Evolutionary conservation across 2,329 filamentous ascomycete genomes (phyloP).

Genomic region (Neodidymelliopsis sp.): DNA sequence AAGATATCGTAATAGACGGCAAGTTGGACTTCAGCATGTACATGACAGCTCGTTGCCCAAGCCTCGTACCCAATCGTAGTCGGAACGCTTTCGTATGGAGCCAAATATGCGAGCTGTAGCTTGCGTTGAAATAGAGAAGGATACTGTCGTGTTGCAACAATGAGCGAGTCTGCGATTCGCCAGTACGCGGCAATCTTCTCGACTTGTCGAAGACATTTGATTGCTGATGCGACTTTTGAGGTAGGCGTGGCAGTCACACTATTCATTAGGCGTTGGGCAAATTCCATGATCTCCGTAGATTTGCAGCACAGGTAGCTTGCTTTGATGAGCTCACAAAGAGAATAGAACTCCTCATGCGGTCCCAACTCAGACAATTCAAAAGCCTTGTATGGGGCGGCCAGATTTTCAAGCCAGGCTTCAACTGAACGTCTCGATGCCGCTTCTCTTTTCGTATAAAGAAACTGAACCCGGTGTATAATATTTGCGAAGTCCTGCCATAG

Average conservation of each 20-base stretch:
- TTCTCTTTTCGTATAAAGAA: slow-evolving; percentile 12
- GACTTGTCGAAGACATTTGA: slow-evolving; percentile 15
- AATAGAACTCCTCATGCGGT: not conserved
- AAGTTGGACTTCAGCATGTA: slow-evolving; percentile 16
- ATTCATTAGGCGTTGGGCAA: slow-evolving; percentile 7
- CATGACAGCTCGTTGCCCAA: slow-evolving; percentile 16
- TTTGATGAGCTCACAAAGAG: slow-evolving; percentile 3
- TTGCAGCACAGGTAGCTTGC: slow-evolving; percentile 8
- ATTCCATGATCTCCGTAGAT: not conserved
- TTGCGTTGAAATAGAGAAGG: not conserved
- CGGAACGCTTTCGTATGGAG: slow-evolving; percentile 11
- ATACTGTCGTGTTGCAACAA: not conserved
- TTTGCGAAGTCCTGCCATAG: slow-evolving; percentile 12
- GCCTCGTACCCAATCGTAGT: slow-evolving; percentile 12
- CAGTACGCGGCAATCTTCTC: slow-evolving; percentile 15
- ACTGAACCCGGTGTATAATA: slow-evolving; percentile 8
- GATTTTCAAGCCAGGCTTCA: not conserved
- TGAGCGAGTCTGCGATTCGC: slow-evolving; percentile 5
- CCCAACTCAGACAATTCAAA: slow-evolving; percentile 1
- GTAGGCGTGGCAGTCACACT: slow-evolving; percentile 10
- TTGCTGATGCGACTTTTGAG: slow-evolving; percentile 15
- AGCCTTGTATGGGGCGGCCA: slow-evolving; percentile 2
- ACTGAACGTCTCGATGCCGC: not conserved
- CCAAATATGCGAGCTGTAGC: slow-evolving; percentile 3
- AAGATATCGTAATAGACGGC: slow-evolving; percentile 9